Evolutionary conservation across 768 basidiomycete genomes (phyloP), one percentile per base, ranked within the genome.

Genomic region (Dioszegia aurantiaca): DNA sequence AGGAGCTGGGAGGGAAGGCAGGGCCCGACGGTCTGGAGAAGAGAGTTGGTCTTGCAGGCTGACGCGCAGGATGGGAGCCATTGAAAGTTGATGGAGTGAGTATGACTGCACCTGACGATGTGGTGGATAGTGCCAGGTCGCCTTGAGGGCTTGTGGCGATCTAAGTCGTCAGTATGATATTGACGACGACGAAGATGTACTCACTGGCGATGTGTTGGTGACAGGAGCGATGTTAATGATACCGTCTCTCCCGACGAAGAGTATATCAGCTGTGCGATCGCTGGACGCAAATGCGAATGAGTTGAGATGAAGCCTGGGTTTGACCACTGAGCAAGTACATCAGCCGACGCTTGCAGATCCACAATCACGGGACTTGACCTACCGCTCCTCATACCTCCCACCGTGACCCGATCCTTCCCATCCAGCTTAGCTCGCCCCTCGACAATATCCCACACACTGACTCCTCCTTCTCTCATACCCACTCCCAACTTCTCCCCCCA

Each of bases 391-490:
- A 64, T 61, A 0, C 66, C 64, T 14, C 63, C 72, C 3, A 73
- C 11, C 3, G 56, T 64, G 4, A 57, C 42, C 67, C 67, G 69
- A 28, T 68, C 71, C 37, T 40, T 37, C 3, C 23, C 33, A 12
- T 51, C 55, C 6, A 14, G 14, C 26, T 37, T 45, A 17, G 46
- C 48, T 55, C 53, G 53, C 11, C 73, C 70, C 26, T 58, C 55
- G 1, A 74, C 45, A 1, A 75, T 56, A 46, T 77, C 72, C 64
- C 67, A 77, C 10, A 72, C 23, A 5, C 64, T 47, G 12, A 77
- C 71, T 16, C 74, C 74, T 4, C 67, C 70, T 16, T 77, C 72
- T 43, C 56, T 63, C 4, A 61, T 68, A 4, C 72, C 75, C 3
- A 75, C 64, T 8, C 63, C 70, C 45, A 76, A 46, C 8, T 33